phyloP scores from a whole-genome alignment of 1,139 yeast genomes.

The Meyerozyma elateridarum region DNA sequence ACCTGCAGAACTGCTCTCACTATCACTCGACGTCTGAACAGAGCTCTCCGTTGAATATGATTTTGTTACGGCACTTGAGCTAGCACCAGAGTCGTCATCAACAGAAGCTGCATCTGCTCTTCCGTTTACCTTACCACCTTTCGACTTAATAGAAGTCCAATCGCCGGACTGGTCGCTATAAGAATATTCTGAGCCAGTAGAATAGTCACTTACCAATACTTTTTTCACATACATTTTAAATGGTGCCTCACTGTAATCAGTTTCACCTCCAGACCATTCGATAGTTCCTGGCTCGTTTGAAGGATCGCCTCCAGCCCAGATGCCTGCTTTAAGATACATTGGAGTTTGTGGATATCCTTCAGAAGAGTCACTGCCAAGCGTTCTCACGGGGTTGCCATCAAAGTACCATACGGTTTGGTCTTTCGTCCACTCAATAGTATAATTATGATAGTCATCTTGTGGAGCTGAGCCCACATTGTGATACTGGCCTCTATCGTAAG shows the following conservation, averaged over 20 bases:
- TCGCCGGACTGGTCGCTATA: conserved; percentile 63
- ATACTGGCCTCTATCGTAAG: conserved; percentile 77
- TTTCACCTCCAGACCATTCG: conserved; percentile 82
- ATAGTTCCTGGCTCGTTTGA: conserved; percentile 64
- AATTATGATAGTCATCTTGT: conserved; percentile 56
- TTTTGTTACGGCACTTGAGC: not conserved
- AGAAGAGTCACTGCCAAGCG: conserved; percentile 44
- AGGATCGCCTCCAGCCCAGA: conserved; percentile 83
- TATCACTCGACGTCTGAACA: too few species aligned
- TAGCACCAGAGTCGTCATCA: not conserved
- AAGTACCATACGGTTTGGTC: conserved; percentile 56
- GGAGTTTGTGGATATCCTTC: conserved; percentile 78
- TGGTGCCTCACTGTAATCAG: conserved; percentile 63
- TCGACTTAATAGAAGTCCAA: conserved; percentile 65
- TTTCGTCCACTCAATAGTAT: conserved; percentile 78
- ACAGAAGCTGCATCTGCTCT: conserved; percentile 44
- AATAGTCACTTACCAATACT: conserved; percentile 68
- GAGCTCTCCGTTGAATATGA: too few species aligned
- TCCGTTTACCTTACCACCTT: conserved; percentile 61
- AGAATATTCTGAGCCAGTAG: conserved; percentile 65
- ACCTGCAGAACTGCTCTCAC: too few species aligned
- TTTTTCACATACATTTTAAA: conserved; percentile 63
- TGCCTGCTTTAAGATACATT: conserved; percentile 63
- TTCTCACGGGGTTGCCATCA: conserved; percentile 59
- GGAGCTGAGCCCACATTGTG: conserved; percentile 52